Base-by-base conservation (phyloP, 2,329 filamentous ascomycete species). In the Penicillium sp. region DNA sequence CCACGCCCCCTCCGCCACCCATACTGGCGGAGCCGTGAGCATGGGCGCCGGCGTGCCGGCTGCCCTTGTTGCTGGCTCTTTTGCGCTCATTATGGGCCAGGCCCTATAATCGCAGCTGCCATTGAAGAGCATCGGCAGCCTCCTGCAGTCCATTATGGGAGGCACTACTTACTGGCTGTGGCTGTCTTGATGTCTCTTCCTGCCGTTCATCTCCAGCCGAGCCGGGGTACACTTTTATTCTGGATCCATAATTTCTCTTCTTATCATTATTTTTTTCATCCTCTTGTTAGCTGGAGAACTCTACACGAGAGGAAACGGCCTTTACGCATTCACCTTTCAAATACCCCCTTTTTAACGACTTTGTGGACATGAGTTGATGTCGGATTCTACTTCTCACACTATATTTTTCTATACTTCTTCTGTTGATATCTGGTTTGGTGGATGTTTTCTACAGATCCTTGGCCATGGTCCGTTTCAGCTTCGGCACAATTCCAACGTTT, bases 71-170 rank as follows among this genome's bases (percentile, higher is more conserved):
- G 68, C 66, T 16, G 69, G 69, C 32, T 69, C 66, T 13, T 55
- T 72, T 36, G 68, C 66, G 36, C 52, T 69, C 42, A 51, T 69
- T 46, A 36, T 72, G 52, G 67, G 66, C 26, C 58, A 55, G 29
- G 52, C 58, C 46, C 50, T 70, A 40, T 71, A 66, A 62, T 50
- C 39, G 40, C 27, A 24, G 10, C 32, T 32, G 45, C 48, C 28
- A 42, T 37, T 24, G 22, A 42, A 43, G 35, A 40, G 35, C n/a
- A 49, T 26, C 34, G 20, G 22, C 35, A 14, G 35, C 13, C 35
- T 14, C 9, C 29, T 11, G 35, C 35, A 37, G 8, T 37, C 22
- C 4, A 24, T 26, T 1, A 8, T 24, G 16, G 10, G 18, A 40
- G 14, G 23, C 22, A 22, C 11, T 34, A 35, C 22, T 22, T 16